These are phyloP conservation scores for Buddleja alternifolia DNA, from an alignment of 257 asterid species.

Conservation along the genomic window DNA sequence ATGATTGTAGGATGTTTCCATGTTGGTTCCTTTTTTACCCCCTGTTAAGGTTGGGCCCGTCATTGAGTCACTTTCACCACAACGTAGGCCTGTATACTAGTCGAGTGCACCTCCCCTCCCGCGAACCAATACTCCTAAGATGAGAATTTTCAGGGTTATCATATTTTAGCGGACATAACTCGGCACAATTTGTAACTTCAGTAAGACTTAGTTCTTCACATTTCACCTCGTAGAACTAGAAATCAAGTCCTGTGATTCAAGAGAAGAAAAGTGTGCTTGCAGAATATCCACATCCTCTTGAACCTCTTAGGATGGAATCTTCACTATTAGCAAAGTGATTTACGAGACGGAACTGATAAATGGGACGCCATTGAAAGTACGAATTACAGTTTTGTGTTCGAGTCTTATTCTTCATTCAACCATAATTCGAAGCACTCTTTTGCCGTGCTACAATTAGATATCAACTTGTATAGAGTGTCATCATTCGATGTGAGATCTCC, in stretches of 20 bases:
- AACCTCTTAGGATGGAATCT: background rate
- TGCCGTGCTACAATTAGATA: background rate
- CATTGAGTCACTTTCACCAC: background rate
- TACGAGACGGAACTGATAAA: background rate
- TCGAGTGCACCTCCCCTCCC: background rate
- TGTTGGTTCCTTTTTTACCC: background rate
- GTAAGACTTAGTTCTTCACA: background rate
- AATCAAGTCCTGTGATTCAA: background rate
- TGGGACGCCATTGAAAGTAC: background rate
- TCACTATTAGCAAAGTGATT: background rate
- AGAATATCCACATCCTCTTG: background rate
- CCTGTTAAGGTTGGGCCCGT: background rate
- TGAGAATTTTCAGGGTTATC: background rate
- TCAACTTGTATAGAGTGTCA: background rate
- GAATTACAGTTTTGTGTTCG: constrained; percentile 5
- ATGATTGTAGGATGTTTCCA: background rate
- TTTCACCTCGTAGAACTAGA: background rate
- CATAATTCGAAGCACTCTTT: background rate
- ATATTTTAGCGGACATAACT: background rate
- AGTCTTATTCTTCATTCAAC: background rate
- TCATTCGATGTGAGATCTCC: too few species aligned
- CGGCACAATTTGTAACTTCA: background rate
- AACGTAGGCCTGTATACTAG: background rate
- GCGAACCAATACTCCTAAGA: background rate
- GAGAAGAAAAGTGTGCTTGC: background rate